A percentile compares a stretch with the other conserved stretches of the same genome.
Conservation (phyloP, 108 stramenopile genomes). For the Cyclostephanos invisitatus region DNA sequence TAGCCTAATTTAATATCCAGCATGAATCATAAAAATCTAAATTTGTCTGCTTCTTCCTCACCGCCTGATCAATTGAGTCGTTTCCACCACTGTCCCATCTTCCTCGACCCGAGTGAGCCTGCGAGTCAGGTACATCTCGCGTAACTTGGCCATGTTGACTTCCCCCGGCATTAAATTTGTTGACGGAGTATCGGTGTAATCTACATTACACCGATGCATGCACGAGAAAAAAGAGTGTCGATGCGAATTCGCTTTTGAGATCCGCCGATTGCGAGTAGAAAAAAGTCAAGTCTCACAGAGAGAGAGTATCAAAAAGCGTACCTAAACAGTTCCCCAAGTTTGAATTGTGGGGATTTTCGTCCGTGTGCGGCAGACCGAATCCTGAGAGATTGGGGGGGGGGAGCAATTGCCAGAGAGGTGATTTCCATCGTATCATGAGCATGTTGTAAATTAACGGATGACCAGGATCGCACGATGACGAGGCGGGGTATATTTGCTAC, state of each 20-base stretch:
- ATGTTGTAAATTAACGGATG: not conserved
- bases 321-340: constrained; percentile 68
- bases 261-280: not conserved
- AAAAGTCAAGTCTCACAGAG: not conserved
- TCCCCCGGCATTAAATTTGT: constrained; percentile 62
- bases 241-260: too few species aligned
- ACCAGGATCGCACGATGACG: too few species aligned
- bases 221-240: not conserved
- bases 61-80: constrained; percentile 11
- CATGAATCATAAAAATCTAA: not conserved
- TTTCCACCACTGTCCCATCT: constrained; percentile 26
- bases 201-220: constrained; percentile 2
- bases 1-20: too few species aligned
- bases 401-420: too few species aligned
- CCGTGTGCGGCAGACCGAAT: constrained; percentile 82
- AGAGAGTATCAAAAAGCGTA: not conserved
- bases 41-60: constrained; percentile 2
- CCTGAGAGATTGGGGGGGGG: constrained; percentile 54
- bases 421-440: not conserved
- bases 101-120: constrained; percentile 12
- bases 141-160: constrained; percentile 57
- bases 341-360: constrained; percentile 71
- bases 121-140: constrained; percentile 49
- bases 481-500: not conserved
- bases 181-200: constrained; percentile 66